Evolutionary conservation across 75 land plant genomes (phyloP), one percentile per base, ranked within the genome.

Genomic region (Picea sitchensis): DNA sequence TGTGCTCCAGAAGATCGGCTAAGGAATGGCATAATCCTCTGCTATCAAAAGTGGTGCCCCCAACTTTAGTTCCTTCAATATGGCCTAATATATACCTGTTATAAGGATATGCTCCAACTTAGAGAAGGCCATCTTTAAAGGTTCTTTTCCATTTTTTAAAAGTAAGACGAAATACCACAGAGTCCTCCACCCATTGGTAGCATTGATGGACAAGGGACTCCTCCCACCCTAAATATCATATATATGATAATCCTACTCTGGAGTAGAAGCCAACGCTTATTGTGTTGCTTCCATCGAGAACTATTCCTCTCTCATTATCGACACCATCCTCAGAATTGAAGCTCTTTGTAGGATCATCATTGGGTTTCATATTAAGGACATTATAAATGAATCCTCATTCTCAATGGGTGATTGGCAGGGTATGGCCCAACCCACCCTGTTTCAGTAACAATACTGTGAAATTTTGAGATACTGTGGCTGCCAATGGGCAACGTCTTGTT

Each of bases 241-340:
- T 88, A 30, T 77, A 91, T 84, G 80, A 78, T 3, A 89, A 60
- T 79, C 87, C 88, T 0, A 93, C 93, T 23, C 92, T 77, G 6
- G 85, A 83, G 84, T 91, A 95, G 83, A 94, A 95, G 47, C 98
- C 98, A 4, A 95, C 95, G 65, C 92, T 92, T 65, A 95, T 80
- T 84, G 87, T 83, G 38, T 84, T 78, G 12, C 91, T 91, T 20
- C 98, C 98, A n/a, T 95, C 95, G 65, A 95, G 73, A 15, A 95
- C 93, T 13, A 93, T 82, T 17, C 88, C 92, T 21, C 98, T 77
- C 2, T 91, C 59, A 76, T 89, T 93, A 12, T 87, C 77, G 57
- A 94, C 68, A 32, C 44, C 44, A 41, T 41, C 44, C 4, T 41
- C 44, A 41, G 3, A 41, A 4, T 4, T 41, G 44, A 41, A 41